Percentiles rank a stretch among this genome's conserved stretches.
These are phyloP conservation scores for Cenchrus americanus DNA, from an alignment of 176 grass and related monocot species.

Conservation along the genomic window DNA sequence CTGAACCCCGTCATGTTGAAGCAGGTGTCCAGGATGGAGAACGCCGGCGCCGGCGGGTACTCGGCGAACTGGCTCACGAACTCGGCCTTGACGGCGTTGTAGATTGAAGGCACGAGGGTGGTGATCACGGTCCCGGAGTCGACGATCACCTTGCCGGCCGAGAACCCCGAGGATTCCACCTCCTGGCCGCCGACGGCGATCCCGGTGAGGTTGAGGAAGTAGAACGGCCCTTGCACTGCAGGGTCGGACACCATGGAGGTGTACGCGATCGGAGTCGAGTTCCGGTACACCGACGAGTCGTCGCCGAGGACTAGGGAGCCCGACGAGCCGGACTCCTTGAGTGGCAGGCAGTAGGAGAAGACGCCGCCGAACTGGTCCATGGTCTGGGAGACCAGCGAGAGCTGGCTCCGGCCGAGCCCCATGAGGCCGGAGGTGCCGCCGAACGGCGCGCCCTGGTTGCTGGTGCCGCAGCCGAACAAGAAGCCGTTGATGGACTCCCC, in stretches of 20 bases:
- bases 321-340: slow-evolving; percentile 54
- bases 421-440: slow-evolving; percentile 78
- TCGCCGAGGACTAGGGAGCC: slow-evolving; percentile 77
- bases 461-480: slow-evolving; percentile 82
- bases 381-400: slow-evolving; percentile 73
- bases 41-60: slow-evolving; percentile 61
- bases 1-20: slow-evolving; percentile 76
- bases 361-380: slow-evolving; percentile 66
- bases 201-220: slow-evolving; percentile 83
- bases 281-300: slow-evolving; percentile 64
- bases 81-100: slow-evolving; percentile 61
- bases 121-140: slow-evolving; percentile 98
- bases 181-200: slow-evolving; percentile 57
- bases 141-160: slow-evolving; percentile 56
- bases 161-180: slow-evolving; percentile 50
- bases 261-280: slow-evolving; percentile 70
- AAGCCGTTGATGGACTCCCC: slow-evolving; percentile 62
- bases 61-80: slow-evolving; percentile 61
- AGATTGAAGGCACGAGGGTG: slow-evolving; percentile 66
- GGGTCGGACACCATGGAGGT: slow-evolving; percentile 65
- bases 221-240: slow-evolving; percentile 59
- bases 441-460: slow-evolving; percentile 73
- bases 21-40: slow-evolving; percentile 86
- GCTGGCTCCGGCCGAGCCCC: slow-evolving; percentile 74
- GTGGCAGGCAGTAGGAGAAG: slow-evolving; percentile 87